Base-by-base conservation (phyloP, 2,329 filamentous ascomycete species). In the Fusarium duplospermum region DNA sequence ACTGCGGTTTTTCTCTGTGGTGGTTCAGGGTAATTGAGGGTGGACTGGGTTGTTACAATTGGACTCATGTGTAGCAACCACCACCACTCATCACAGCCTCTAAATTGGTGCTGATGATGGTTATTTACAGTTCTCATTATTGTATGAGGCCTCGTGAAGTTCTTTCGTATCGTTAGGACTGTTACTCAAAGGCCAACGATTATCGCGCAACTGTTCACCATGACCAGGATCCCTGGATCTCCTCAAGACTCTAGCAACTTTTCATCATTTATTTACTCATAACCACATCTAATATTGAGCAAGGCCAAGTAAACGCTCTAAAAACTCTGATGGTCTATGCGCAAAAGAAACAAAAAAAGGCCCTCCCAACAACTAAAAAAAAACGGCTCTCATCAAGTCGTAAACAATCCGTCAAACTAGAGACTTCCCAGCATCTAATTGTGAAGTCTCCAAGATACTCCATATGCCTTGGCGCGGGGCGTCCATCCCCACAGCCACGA, bases 381-480 rank as follows among this genome's bases (percentile, higher is more conserved):
- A 62, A 66, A 35, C 47, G 27, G 24, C 35, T 22, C 33, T 74
- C 64, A 38, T 74, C 52, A 74, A 66, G 38, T 74, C 71, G 27
- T 74, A 22, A 56, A 57, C 36, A 38, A 40, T 35, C 62, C 16
- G 27, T 67, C 22, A 52, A 33, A 29, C 31, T 10, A 38, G 20
- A n/a, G 14, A 35, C 16, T 22, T 20, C 36, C 13, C 13, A 29
- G 27, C 38, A 4, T 47, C 42, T 47, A 47, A 47, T 27, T 27
- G 22, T 18, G 22, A 47, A 47, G 40, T 22, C 24, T 29, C 29
- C 7, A 18, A 50, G 13, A 35, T 6, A 35, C 31, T 50, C 33
- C 57, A 24, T 31, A 4, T 36, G 36, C 56, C 56, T 29, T 59
- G 24, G 45, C 45, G 24, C 27, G 47, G 47, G 47, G 27, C 47